These are phyloP conservation scores for Thielaviopsis musarum DNA, from an alignment of 2,329 filamentous ascomycete species.

Conservation along the genomic window DNA sequence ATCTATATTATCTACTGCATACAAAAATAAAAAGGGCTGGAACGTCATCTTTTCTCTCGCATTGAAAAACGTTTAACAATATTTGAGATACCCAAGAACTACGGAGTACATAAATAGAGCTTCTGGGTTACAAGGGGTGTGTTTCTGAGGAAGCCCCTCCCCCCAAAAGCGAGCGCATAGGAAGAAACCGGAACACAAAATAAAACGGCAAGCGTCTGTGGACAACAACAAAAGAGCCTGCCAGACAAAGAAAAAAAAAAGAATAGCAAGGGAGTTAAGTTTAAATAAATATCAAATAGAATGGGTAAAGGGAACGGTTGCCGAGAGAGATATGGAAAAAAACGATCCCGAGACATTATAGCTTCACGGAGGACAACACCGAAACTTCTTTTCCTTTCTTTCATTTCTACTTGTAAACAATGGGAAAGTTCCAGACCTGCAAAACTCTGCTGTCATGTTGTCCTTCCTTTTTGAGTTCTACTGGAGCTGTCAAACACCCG, in stretches of 20 bases:
- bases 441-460: too few relatives aligned
- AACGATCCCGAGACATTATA: neutral
- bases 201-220: neutral
- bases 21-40: neutral
- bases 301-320: neutral
- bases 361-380: neutral
- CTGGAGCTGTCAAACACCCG: neutral
- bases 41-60: too few relatives aligned
- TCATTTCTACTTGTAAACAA: neutral
- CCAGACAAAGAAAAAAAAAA: neutral
- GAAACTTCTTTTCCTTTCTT: neutral
- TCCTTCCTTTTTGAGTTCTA: too few relatives aligned
- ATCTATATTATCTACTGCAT: neutral
- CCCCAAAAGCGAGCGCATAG: neutral
- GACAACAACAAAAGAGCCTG: neutral
- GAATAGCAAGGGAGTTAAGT: neutral
- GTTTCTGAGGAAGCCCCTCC: too few relatives aligned
- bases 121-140: too few relatives aligned
- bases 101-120: too few relatives aligned
- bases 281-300: neutral
- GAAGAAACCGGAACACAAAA: neutral
- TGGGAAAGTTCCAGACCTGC: too few relatives aligned
- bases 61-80: too few relatives aligned
- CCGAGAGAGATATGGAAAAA: neutral
- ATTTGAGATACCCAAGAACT: too few relatives aligned